Evolutionary conservation across 352 stramenopile genomes (phyloP).

Genomic region (Peronosclerospora sorghi): DNA sequence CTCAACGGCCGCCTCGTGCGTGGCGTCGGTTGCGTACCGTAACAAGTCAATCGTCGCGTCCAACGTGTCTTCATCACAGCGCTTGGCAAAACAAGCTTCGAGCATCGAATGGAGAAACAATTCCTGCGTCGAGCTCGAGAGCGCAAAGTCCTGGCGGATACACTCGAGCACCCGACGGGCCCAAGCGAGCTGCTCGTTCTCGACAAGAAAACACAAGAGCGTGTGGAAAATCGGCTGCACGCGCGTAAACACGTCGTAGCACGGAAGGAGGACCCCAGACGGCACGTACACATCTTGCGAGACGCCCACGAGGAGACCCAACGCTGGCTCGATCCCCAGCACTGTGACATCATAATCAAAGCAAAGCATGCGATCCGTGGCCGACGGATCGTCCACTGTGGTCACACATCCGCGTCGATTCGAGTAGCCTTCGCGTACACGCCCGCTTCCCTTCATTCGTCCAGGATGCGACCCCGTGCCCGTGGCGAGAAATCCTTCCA

Average conservation of each 20-base stretch:
- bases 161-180: slow-evolving; percentile 33
- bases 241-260: slow-evolving; percentile 66
- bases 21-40: slow-evolving; percentile 14
- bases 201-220: slow-evolving; percentile 52
- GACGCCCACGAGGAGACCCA: slow-evolving; percentile 62
- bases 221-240: slow-evolving; percentile 78
- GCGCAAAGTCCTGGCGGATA: slow-evolving; percentile 38
- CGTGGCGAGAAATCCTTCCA: slow-evolving; percentile 33
- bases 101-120: slow-evolving; percentile 76
- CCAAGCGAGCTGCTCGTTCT: slow-evolving; percentile 52
- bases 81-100: slow-evolving; percentile 42
- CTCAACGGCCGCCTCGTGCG: slow-evolving; percentile 15
- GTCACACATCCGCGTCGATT: slow-evolving; percentile 47
- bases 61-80: slow-evolving; percentile 33
- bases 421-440: slow-evolving; percentile 22
- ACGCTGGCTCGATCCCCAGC: slow-evolving; percentile 45
- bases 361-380: slow-evolving; percentile 52
- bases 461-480: slow-evolving; percentile 7
- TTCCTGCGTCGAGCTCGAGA: slow-evolving; percentile 64
- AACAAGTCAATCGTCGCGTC: slow-evolving; percentile 40
- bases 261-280: slow-evolving; percentile 39
- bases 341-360: slow-evolving; percentile 75
- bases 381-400: slow-evolving; percentile 45
- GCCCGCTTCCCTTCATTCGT: slow-evolving; percentile 8
- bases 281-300: slow-evolving; percentile 78